Evolutionary conservation across 2,329 filamentous ascomycete genomes (phyloP), one percentile per base, ranked within the genome.

Genomic region (Elsinoe perseae): DNA sequence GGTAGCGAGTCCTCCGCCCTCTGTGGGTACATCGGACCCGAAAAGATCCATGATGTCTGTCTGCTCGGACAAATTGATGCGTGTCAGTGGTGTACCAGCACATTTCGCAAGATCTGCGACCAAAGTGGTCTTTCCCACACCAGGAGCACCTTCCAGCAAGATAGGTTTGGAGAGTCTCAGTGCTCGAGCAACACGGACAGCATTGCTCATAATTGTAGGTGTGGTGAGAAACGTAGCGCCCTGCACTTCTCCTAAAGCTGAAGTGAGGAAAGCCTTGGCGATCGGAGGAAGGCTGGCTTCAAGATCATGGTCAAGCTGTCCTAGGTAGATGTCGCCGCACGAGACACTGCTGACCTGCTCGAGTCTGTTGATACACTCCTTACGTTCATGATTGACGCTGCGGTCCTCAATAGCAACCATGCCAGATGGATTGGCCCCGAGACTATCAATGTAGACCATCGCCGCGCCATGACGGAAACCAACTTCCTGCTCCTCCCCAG

Each of bases 21-120:
- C 93, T 2, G 95, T 84, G 0, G 93, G 93, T 6, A 95, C 89
- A 73, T 98, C 93, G 0, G 92, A 95, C 58, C 93, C 93, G 68
- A 98, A 98, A 1, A 98, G 76, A 68, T 98, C 93, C 80, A 97
- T 96, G 50, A 98, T 75, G 70, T 98, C 93, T 0, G 95, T 98
- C 72, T 98, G 93, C 64, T 98, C 93, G 0, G 93, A 97, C 58
- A 99, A 77, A 66, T 99, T 99, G 72, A 99, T 96, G 64, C 93
- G 82, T 0, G 90, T 95, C 60, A 99, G 73, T 6, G 87, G 86
- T 60, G 85, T 85, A 4, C 91, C 89, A 61, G 89, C 86, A 3
- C 85, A 84, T 62, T 81, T 80, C 1, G 95, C 87, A 44, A 98
- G 76, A 0, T 93, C 91, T 44, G 86, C 85, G 20, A 99, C 83